Base-by-base conservation (phyloP, 2,329 filamentous ascomycete genomes). In the Huntiella omanensis region DNA sequence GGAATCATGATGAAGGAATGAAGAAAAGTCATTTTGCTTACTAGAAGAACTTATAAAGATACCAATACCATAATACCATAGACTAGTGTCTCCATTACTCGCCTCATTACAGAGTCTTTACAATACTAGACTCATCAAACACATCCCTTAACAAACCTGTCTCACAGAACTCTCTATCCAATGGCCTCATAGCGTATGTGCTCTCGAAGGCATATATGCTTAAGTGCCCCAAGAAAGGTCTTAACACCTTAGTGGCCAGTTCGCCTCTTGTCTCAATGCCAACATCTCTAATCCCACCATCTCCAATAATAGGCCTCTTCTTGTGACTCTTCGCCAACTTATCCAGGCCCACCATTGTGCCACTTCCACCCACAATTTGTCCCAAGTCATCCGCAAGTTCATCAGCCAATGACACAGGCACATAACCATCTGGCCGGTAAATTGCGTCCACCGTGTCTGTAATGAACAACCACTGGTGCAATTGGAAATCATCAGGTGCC, bases 381-480 rank as follows among this genome's bases (percentile, higher is more conserved):
- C 76, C 75, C 1, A 94, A 67, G 47, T 79, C 77, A 53, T 92
- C 83, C 0, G 83, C 80, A 6, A 94, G 68, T 55, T 91, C 83
- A 54, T 96, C 91, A 1, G 83, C 80, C 4, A 96, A 70, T 2
- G 84, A 84, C 2, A 82, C 66, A 1, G 84, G 72, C 50, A 77
- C 71, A 63, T 79, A 80, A 44, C 68, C 65, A 11, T 75, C 64
- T 0, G 84, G 78, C 10, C 83, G 77, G 61, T 98, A 93, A 33
- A 98, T 83, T 1, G 91, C 87, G 55, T 98, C 91, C 52, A 95
- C 87, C 11, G 88, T 96, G 61, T 98, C 91, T 1, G 86, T 93
- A 47, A 98, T 79, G 60, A 94, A 98, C 3, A 96, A 74, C 91
- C 91, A 98, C 65, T 95, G 85, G 56, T 93, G 81, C n/a, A 96